Conservation (phyloP, 768 basidiomycete species). For the Amanita molliuscula region DNA sequence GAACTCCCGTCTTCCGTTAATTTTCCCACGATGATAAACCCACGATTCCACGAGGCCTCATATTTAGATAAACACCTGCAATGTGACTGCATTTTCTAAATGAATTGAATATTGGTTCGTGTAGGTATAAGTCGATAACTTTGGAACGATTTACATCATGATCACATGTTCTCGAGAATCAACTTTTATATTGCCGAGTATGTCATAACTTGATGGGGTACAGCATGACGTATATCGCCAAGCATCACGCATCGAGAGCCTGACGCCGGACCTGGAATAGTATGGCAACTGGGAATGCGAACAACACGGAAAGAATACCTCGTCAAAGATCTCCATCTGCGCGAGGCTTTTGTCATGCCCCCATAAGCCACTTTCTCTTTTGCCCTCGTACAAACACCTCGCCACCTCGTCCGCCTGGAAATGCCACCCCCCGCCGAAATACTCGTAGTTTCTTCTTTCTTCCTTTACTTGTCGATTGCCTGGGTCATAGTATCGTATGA, state of each 20-base stretch:
- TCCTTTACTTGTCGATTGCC: conserved; percentile 38
- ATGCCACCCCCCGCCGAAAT: conserved; percentile 66
- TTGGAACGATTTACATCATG: no score
- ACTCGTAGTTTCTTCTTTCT: conserved; percentile 48
- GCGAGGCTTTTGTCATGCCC: conserved; percentile 70
- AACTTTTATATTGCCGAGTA: no score
- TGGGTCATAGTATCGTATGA: conserved; percentile 47
- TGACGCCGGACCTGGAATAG: conserved; percentile 48
- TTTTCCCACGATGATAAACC: background rate
- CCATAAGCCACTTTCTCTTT: conserved; percentile 66
- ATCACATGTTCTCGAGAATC: no score
- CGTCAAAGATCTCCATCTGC: conserved; percentile 80
- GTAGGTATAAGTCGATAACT: no score
- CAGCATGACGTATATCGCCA: no score
- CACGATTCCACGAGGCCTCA: no score
- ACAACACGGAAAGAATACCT: conserved; percentile 32
- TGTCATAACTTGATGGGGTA: no score
- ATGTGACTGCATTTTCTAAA: no score
- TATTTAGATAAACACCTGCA: no score
- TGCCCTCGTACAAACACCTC: conserved; percentile 62
- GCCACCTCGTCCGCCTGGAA: conserved; percentile 88
- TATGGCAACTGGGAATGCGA: background rate
- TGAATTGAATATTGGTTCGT: no score
- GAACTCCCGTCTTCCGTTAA: background rate
- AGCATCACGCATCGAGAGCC: conserved; percentile 18